Percentiles rank a stretch among this genome's conserved stretches.
These are phyloP conservation scores for Daldinia caldariorum DNA, from an alignment of 495 filamentous ascomycete genomes.

Conservation along the genomic window DNA sequence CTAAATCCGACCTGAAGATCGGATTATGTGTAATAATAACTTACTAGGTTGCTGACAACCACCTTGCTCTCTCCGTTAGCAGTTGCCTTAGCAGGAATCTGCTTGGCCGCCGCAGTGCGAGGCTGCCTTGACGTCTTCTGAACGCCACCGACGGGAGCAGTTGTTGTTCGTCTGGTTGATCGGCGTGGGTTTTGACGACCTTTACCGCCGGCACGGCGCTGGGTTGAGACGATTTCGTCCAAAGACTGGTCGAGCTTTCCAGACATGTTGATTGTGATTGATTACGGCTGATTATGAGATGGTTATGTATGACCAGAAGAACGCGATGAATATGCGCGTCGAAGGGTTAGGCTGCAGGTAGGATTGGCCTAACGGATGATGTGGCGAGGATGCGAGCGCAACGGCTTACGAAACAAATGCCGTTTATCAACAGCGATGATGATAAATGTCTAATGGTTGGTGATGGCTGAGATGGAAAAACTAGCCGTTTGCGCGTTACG, in stretches of 20 bases:
- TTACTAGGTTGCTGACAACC: conserved; percentile 96
- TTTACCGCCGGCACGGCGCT: conserved; percentile 64
- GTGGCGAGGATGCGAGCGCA: conserved; percentile 21
- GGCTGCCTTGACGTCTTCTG: conserved; percentile 77
- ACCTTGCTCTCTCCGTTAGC: conserved; percentile 88
- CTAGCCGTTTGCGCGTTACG: conserved; percentile 8
- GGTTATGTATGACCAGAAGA: conserved; percentile 33
- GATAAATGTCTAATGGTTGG: conserved; percentile 10
- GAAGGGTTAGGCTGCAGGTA: conserved; percentile 32
- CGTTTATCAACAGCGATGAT: conserved; percentile 8
- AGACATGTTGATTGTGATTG: conserved; percentile 71
- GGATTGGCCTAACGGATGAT: conserved; percentile 21
- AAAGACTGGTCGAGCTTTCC: conserved; percentile 94
- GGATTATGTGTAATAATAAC: conserved; percentile 47
- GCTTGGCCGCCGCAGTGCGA: conserved; percentile 68
- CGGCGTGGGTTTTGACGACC: conserved; percentile 62
- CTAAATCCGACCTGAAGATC: background rate
- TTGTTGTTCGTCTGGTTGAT: conserved; percentile 60
- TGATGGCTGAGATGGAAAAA: conserved; percentile 1
- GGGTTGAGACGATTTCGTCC: conserved; percentile 90
- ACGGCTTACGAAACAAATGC: conserved; percentile 8
- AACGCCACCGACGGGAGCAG: conserved; percentile 84
- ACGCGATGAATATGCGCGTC: conserved; percentile 23
- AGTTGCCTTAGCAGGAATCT: conserved; percentile 64
- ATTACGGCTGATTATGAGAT: conserved; percentile 23